A percentile compares a stretch with the other conserved stretches of the same genome.
phyloP scores from a whole-genome alignment of 23 red algal genomes.

The Cyanidium caldarium region DNA sequence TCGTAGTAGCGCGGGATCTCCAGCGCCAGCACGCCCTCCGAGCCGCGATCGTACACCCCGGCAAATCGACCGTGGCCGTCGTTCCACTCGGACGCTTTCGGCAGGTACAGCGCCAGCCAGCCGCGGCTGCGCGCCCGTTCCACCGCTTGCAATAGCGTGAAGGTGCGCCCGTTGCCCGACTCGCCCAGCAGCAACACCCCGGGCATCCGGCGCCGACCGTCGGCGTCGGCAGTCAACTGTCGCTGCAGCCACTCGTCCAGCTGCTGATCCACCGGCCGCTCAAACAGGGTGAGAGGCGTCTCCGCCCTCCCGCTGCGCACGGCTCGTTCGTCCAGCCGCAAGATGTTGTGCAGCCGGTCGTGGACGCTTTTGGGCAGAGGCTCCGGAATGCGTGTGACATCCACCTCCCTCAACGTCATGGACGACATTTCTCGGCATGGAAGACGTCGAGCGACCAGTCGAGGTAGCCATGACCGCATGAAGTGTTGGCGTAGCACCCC shows the following conservation, averaged over 20 bases:
- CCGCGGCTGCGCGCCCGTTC: not conserved
- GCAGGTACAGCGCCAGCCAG: constrained; percentile 4
- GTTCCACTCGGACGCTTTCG: not conserved
- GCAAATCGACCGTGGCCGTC: not conserved
- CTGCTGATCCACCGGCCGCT: not conserved
- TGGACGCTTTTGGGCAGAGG: not conserved
- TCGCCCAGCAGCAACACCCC: not conserved
- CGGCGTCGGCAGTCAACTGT: not conserved
- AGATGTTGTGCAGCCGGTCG: not conserved
- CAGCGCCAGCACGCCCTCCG: not conserved
- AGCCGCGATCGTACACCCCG: not conserved
- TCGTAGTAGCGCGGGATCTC: not conserved
- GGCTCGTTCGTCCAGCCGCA: not conserved
- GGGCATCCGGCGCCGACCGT: not conserved
- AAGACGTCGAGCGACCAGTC: too few species aligned
- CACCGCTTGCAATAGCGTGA: not conserved
- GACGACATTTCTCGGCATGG: too few species aligned
- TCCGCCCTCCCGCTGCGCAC: not conserved
- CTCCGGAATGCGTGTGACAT: too few species aligned
- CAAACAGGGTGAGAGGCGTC: not conserved
- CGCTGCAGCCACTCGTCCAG: not conserved
- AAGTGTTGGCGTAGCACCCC: too few species aligned
- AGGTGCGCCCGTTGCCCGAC: not conserved
- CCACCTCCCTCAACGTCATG: too few species aligned
- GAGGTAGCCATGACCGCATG: too few species aligned